Base-by-base conservation (phyloP, 805 yeast genomes). In the Wickerhamomyces xylosicus region DNA sequence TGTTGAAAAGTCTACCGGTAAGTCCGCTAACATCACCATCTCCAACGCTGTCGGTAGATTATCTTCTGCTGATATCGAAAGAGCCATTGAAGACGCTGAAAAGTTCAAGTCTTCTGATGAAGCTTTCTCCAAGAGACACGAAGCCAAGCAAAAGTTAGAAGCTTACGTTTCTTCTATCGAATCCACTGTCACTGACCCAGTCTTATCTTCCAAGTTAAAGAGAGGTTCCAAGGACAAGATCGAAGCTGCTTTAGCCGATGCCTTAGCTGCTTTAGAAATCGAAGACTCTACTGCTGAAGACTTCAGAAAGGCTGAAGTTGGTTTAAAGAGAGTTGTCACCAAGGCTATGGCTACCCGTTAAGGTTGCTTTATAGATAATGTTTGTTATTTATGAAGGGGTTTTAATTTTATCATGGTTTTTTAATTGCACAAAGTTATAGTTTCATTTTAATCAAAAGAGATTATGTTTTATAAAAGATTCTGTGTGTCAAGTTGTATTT, bases 31-130 rank as follows among this genome's bases (percentile, higher is more conserved):
- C 80, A 90, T 92, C 64, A 90, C 97, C 66, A 92, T 92, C 77
- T 86, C 97, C 57, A 90, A 92, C 83, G 95, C 95, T 62, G 92
- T 89, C 64, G 97, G 97, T 69, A 85, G 95, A 83, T 84, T 90
- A 66, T 82, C 97, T 47, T 77, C 89, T 63, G 87, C 85, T 56
- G 97, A 90, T 63, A 90, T 90, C 54, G 97, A 92, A 73, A 84
- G 87, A 86, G 90, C 90, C 95, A 92, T 90, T 64, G 77, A 77
- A 71, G 97, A 92, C 66, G 97, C 98, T 59, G 98, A 90, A 75
- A 85, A 85, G 72, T 92, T 87, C 95, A 90, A 90, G 86, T 76
- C 90, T 63, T 85, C 95, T 59, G 98, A 90, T 71, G 97, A 90
- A 66, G 96, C 95, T 61, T 92, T 90, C 84, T 94, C 97, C 72